Percentiles rank a stretch among this genome's conserved stretches.
Conservation (phyloP, 257 asterid species). For the Marsdenia floribunda region DNA sequence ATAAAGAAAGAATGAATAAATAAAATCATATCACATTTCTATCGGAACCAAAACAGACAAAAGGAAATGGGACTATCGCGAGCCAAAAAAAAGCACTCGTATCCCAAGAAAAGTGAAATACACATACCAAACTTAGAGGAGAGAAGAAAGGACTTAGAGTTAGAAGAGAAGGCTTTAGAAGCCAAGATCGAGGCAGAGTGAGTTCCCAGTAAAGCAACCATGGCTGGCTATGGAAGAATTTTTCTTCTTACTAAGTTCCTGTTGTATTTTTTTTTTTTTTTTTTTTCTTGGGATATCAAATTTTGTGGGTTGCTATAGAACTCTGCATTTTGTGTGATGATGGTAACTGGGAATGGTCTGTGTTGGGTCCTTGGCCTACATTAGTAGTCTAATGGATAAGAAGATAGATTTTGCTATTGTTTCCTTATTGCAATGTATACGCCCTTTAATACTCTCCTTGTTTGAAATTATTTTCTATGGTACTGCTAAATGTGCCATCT, state of each 20-base stretch:
- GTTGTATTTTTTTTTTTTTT: neutral
- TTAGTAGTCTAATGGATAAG: constrained; percentile 39
- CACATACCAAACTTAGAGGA: constrained; percentile 38
- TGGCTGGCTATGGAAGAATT: constrained; percentile 6
- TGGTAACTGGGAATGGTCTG: constrained; percentile 16
- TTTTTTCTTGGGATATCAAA: neutral
- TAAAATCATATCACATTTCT: neutral
- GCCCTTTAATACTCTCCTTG: no score
- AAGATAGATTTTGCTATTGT: constrained; percentile 47
- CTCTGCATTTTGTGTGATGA: constrained; percentile 14
- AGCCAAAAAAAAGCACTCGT: neutral
- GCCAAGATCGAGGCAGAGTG: constrained; percentile 44
- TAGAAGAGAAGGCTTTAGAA: constrained; percentile 37
- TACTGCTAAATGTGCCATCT: no score
- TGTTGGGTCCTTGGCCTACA: constrained; percentile 17
- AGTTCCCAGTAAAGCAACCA: constrained; percentile 58
- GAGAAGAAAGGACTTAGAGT: constrained; percentile 27
- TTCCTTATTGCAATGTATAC: neutral
- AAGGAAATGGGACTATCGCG: constrained; percentile 7
- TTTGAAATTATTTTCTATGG: no score
- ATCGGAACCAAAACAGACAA: neutral
- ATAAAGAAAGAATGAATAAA: neutral
- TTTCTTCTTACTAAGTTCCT: neutral
- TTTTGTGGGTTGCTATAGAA: neutral
- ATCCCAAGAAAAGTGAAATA: neutral